phyloP scores from a whole-genome alignment of 2,329 filamentous ascomycete genomes.

The Colletotrichum cereale region DNA sequence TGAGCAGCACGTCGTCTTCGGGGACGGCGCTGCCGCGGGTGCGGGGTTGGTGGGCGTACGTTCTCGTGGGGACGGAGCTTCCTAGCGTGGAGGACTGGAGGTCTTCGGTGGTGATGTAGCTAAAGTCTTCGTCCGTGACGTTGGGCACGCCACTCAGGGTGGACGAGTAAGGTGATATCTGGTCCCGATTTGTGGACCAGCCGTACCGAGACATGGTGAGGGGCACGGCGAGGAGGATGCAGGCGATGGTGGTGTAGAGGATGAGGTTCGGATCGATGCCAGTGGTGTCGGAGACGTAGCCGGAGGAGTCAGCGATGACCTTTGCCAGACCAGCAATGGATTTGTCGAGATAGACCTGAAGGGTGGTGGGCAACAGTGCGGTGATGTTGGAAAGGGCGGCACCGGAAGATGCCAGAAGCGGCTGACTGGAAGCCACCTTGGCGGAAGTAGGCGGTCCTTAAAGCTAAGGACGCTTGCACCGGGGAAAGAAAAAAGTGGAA shows the following conservation, averaged over 20 bases:
- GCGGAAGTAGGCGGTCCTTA: conserved; percentile 50
- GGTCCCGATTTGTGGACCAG: conserved; percentile 60
- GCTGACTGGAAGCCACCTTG: conserved; percentile 74
- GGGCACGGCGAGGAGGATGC: conserved; percentile 61
- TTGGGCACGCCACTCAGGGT: conserved; percentile 63
- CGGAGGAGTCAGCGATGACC: conserved; percentile 61
- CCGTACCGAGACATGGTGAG: conserved; percentile 68
- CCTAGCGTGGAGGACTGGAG: conserved; percentile 61
- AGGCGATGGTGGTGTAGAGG: conserved; percentile 64
- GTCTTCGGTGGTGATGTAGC: conserved; percentile 86
- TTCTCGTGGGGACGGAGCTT: conserved; percentile 51
- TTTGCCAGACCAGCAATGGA: conserved; percentile 63
- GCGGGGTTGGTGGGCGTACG: conserved; percentile 54
- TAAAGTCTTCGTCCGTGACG: conserved; percentile 82
- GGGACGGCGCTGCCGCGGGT: conserved; percentile 51
- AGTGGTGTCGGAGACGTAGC: conserved; percentile 64
- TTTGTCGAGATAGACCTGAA: conserved; percentile 67
- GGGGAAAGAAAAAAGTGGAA: conserved; percentile 21
- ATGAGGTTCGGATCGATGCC: conserved; percentile 63
- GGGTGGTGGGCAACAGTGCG: conserved; percentile 59
- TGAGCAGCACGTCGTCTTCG: conserved; percentile 78
- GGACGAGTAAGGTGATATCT: conserved; percentile 66
- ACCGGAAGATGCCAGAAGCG: conserved; percentile 71
- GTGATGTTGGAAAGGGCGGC: conserved; percentile 72
- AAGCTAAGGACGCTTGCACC: conserved; percentile 41